phyloP scores from a whole-genome alignment of 768 basidiomycete genomes.

The Hortiboletus flavorubellus region DNA sequence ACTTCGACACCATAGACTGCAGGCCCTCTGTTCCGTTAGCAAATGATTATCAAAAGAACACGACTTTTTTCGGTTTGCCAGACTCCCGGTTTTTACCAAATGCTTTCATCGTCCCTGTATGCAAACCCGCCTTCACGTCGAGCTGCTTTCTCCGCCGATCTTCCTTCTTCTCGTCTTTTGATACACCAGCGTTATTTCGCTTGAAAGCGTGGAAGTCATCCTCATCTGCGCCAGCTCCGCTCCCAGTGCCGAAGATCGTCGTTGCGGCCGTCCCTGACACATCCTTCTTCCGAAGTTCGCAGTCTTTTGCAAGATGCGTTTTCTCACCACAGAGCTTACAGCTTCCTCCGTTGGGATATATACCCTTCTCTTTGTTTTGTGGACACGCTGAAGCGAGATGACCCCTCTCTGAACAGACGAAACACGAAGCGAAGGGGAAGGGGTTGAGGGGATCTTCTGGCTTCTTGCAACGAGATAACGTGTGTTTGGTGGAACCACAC shows the following conservation, averaged over 20 bases:
- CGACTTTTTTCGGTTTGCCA: slow-evolving; percentile 41
- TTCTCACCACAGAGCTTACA: slow-evolving; percentile 89
- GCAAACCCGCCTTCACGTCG: slow-evolving; percentile 43
- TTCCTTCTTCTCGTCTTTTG: slow-evolving; percentile 53
- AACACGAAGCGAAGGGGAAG: slow-evolving; percentile 88
- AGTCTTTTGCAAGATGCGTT: slow-evolving; percentile 83
- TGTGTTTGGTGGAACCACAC: slow-evolving; percentile 79
- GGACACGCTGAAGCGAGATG: slow-evolving; percentile 86
- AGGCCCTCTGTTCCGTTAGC: not conserved
- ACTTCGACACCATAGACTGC: not conserved
- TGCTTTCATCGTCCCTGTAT: slow-evolving; percentile 39
- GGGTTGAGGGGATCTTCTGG: slow-evolving; percentile 59
- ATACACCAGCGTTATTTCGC: slow-evolving; percentile 57
- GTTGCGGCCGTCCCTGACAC: slow-evolving; percentile 21
- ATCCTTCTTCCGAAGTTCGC: slow-evolving; percentile 62
- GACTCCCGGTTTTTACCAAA: slow-evolving; percentile 29
- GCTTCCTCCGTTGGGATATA: slow-evolving; percentile 88
- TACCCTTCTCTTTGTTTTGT: slow-evolving; percentile 70
- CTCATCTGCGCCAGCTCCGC: slow-evolving; percentile 80
- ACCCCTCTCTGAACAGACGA: slow-evolving; percentile 80
- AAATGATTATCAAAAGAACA: slow-evolving; percentile 38
- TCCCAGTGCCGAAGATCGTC: slow-evolving; percentile 32
- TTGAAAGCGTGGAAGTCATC: slow-evolving; percentile 90
- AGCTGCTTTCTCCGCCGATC: slow-evolving; percentile 41
- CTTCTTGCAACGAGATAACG: slow-evolving; percentile 73